Evolutionary conservation across 129 eudicot genomes (phyloP), one percentile per base, ranked within the genome.

Genomic region (Heracleum sosnowskyi): DNA sequence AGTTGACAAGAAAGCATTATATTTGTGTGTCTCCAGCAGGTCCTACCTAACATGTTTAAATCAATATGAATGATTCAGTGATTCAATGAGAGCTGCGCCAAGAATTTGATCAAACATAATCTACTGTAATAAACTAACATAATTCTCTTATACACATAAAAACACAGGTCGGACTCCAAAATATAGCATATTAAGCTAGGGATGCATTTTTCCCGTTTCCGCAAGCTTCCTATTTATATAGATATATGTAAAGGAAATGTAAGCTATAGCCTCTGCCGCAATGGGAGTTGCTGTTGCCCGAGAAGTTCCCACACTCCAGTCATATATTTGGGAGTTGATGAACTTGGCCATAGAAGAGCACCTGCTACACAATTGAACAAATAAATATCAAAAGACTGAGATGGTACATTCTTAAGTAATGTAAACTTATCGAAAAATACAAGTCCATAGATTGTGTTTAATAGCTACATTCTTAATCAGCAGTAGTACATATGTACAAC

Each of bases 111-210:
- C 33, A 57, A 57, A n/a, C 33, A 57, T 24, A 26, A n/a, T 60
- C 68, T 60, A 60, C 33, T 26, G n/a, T n/a, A 0, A 26, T 60
- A 60, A n/a, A 60, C 33, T 26, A n/a, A 26, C 68, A 60, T 60
- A 60, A 60, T 60, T 60, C 33, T n/a, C 68, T 57, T 60, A 60
- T 57, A 57, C 66, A 57, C 66, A 57, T 57, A 57, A 57, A 55
- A 57, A 57, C 62, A 51, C 62, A 5, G 28, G 62, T 20, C 20
- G 6, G 16, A 60, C 68, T n/a, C 16, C 68, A 26, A 60, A 60
- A 60, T n/a, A 60, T n/a, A 17, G n/a, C 68, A 60, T 60, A 60
- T n/a, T 60, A 60, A n/a, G 33, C 33, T 57, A n/a, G 16, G 16
- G 5, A 3, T 57, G 33, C 66, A 57, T n/a, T 57, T 57, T 10